phyloP scores from a whole-genome alignment of 106 monocot species.

The Acanthochlamys bracteata region DNA sequence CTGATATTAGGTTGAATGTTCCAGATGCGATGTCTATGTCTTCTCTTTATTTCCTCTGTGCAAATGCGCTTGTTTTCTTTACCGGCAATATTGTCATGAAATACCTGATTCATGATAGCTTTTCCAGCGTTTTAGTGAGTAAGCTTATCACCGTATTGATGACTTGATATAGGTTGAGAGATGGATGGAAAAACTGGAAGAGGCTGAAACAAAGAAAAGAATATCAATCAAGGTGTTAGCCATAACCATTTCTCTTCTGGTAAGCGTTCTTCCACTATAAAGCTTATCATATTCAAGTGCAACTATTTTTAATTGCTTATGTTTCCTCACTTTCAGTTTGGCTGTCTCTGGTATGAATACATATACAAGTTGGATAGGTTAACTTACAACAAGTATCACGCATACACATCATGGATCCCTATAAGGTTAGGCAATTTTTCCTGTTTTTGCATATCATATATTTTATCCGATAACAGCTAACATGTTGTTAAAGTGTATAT shows the following conservation, averaged over 20 bases:
- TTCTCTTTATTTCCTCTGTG: no score
- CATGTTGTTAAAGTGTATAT: constrained; percentile 45
- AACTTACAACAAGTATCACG: constrained; percentile 90
- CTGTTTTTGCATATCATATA: background rate
- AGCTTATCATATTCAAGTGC: background rate
- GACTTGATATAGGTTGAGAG: constrained; percentile 16
- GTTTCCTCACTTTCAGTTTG: constrained; percentile 36
- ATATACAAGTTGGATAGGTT: constrained; percentile 91
- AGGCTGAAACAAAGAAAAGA: constrained; percentile 6
- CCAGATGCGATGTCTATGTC: no score
- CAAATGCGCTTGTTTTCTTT: no score
- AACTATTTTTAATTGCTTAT: background rate
- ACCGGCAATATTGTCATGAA: no score
- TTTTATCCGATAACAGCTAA: background rate
- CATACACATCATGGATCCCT: constrained; percentile 99
- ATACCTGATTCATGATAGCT: background rate
- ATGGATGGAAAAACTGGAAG: constrained; percentile 25
- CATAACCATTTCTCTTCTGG: constrained; percentile 51
- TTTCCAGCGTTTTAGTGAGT: background rate
- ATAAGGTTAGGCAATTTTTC: constrained; percentile 61
- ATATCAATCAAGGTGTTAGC: constrained; percentile 14
- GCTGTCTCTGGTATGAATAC: constrained; percentile 83
- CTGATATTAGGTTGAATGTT: background rate
- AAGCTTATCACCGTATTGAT: background rate
- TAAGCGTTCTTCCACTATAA: constrained; percentile 10